Evolutionary conservation across 2,329 filamentous ascomycete species (phyloP), one percentile per base, ranked within the genome.

Genomic region (Dichotomopilus funicola): DNA sequence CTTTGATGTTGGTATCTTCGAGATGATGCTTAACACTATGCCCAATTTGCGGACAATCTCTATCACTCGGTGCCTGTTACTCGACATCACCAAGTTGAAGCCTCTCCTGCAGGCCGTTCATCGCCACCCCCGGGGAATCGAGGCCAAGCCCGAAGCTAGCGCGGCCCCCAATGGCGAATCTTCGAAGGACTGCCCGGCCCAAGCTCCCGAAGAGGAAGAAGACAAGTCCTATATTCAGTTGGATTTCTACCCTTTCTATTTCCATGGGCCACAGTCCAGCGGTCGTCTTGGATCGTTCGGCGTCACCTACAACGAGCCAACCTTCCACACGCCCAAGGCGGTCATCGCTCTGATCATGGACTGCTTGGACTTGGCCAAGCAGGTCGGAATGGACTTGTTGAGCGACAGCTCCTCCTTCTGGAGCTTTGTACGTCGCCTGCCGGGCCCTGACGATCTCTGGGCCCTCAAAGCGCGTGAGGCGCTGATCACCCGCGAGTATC

Each of bases 381-480:
- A 42, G 10, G 53, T 64, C 7, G 61, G 61, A 1, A 59, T 64
- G 57, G 63, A 65, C n/a, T 37, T 64, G 44, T 6, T 63, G 8
- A 58, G 61, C 55, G 59, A 63, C n/a, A 55, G 59, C 44, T 61
- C 61, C 0, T 58, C 60, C 0, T 59, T 64, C 45, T 65, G 58
- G 53, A 51, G 49, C 42, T 65, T 64, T 43, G 43, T 65, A 1
- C 52, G 58, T 11, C 57, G 51, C n/a, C 45, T 65, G 1, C 63
- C 63, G 1, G 63, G 63, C 4, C 57, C 58, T 1, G 60, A 64
- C 44, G 27, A n/a, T 0, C 55, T 64, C 11, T 65, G 63, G 63
- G 55, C 59, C 0, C 11, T 59, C 37, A 64, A 65, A 42, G 60
- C 55, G 0, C 57, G 63, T 6, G 63, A 65, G 11, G 59, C 61